phyloP scores from a whole-genome alignment of 345 rosid genomes.

The Citrus unshiu region DNA sequence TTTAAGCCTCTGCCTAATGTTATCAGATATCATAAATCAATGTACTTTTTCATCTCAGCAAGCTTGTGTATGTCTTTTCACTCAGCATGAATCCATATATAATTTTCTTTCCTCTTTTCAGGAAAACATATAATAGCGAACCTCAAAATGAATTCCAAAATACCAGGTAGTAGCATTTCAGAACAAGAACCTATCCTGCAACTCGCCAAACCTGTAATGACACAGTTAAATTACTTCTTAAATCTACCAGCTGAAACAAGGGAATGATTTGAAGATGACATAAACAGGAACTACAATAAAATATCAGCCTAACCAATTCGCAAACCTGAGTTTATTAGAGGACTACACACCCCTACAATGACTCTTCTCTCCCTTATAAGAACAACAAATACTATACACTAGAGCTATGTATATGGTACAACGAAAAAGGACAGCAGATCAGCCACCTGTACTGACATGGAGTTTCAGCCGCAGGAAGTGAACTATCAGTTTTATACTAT shows the following conservation, averaged over 20 bases:
- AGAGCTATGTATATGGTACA: slow-evolving; percentile 34
- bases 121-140: not conserved
- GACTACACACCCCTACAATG: slow-evolving; percentile 24
- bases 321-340: slow-evolving; percentile 37
- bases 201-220: not conserved
- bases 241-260: not conserved
- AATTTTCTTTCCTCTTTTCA: not conserved
- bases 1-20: no score
- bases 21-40: no score
- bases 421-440: slow-evolving; percentile 16
- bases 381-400: slow-evolving; percentile 39
- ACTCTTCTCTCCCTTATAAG: slow-evolving; percentile 25
- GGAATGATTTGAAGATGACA: not conserved
- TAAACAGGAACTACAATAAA: slow-evolving; percentile 15
- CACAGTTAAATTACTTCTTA: not conserved
- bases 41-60: not conserved
- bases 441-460: slow-evolving; percentile 17
- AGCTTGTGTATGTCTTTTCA: not conserved
- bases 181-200: not conserved
- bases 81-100: not conserved
- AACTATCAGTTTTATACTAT: slow-evolving; percentile 20
- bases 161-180: not conserved
- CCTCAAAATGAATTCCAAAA: not conserved
- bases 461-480: slow-evolving; percentile 11
- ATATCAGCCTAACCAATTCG: slow-evolving; percentile 26